These are phyloP conservation scores for Juglanconis oblonga DNA, from an alignment of 2,329 filamentous ascomycete species.

Conservation along the genomic window DNA sequence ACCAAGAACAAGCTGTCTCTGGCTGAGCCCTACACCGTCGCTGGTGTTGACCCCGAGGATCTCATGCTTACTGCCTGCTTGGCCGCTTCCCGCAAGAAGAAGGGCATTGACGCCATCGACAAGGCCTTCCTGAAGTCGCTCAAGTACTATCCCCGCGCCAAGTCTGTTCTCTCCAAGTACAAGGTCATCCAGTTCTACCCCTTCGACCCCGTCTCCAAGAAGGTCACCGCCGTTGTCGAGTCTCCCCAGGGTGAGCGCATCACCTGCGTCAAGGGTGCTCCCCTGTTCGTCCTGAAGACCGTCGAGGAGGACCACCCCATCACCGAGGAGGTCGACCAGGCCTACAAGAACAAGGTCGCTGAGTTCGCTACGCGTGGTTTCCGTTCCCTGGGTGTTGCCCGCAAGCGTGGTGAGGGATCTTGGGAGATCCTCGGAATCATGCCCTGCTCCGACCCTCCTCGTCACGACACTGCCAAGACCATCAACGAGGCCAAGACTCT, in stretches of 20 bases:
- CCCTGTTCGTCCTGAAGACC: conserved; percentile 81
- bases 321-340: conserved; percentile 71
- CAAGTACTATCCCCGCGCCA: conserved; percentile 77
- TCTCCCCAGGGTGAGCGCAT: conserved; percentile 81
- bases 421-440: conserved; percentile 96
- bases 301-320: conserved; percentile 83
- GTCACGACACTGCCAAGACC: conserved; percentile 85
- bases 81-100: conserved; percentile 89
- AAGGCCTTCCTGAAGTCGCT: conserved; percentile 90
- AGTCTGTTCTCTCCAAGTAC: conserved; percentile 77
- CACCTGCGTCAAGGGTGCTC: conserved; percentile 87
- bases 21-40: conserved; percentile 78
- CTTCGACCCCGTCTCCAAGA: conserved; percentile 92
- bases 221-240: conserved; percentile 80
- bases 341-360: conserved; percentile 89
- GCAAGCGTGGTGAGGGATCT: conserved; percentile 74
- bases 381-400: conserved; percentile 88
- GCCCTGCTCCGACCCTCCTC: conserved; percentile 89
- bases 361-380: conserved; percentile 92
- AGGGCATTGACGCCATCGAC: conserved; percentile 92
- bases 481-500: conserved; percentile 86
- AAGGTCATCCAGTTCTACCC: conserved; percentile 81
- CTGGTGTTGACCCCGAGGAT: conserved; percentile 79
- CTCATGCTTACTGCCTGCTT: conserved; percentile 91
- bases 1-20: conserved; percentile 94